These are phyloP conservation scores for Drechmeria coniospora DNA, from an alignment of 2,329 filamentous ascomycete species.

Conservation along the genomic window DNA sequence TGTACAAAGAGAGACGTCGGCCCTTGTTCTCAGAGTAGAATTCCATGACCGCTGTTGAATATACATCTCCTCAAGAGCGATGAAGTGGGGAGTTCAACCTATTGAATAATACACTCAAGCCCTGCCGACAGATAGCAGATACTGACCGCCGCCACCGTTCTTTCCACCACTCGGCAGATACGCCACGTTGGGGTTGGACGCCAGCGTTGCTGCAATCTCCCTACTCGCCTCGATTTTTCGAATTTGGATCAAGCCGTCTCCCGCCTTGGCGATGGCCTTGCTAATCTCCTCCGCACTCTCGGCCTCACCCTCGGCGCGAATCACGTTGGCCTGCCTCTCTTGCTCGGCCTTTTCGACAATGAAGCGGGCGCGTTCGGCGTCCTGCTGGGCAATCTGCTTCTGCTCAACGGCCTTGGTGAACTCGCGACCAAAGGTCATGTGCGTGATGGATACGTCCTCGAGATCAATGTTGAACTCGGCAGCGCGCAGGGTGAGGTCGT, in stretches of 20 bases:
- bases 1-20: background rate
- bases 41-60: conserved; percentile 17
- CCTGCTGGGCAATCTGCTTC: conserved; percentile 99
- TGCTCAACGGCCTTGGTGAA: conserved; percentile 98
- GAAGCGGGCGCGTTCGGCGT: conserved; percentile 92
- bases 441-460: conserved; percentile 96
- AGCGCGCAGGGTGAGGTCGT: conserved; percentile 82
- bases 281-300: conserved; percentile 92
- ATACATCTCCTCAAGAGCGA: conserved; percentile 7
- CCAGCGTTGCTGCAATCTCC: conserved; percentile 84
- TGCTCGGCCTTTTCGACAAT: conserved; percentile 98
- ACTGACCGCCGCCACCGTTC: conserved; percentile 37
- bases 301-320: conserved; percentile 92
- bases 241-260: conserved; percentile 90
- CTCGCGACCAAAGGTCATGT: conserved; percentile 99
- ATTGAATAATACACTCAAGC: conserved; percentile 12
- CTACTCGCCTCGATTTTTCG: conserved; percentile 91
- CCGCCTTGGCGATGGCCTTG: conserved; percentile 82
- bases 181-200: conserved; percentile 85
- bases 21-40: conserved; percentile 15
- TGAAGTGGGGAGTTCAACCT: conserved; percentile 19
- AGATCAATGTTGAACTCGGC: conserved; percentile 97
- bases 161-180: conserved; percentile 74
- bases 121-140: conserved; percentile 36
- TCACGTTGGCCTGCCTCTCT: conserved; percentile 96